Percentiles rank a stretch among this genome's conserved stretches.
Conservation (phyloP, 768 basidiomycete species). For the Fibroporia radiculosa region DNA sequence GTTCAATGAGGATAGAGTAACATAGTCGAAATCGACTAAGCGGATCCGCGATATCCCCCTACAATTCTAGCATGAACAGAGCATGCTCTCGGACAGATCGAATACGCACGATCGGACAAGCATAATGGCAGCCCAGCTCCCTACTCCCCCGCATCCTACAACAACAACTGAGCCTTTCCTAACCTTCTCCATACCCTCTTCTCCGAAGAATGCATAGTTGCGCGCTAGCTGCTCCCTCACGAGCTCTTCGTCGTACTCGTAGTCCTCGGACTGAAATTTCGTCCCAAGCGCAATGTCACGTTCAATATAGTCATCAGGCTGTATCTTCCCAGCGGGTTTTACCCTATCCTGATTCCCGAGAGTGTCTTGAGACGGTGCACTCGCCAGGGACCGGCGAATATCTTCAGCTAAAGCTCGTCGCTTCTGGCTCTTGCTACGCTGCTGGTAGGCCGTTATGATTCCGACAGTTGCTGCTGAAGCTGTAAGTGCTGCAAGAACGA, state of each 20-base stretch:
- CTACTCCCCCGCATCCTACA: slow-evolving; percentile 95
- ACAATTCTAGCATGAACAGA: slow-evolving; percentile 4
- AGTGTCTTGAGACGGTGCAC: not conserved
- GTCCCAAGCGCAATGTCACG: slow-evolving; percentile 5
- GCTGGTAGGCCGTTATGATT: slow-evolving; percentile 49
- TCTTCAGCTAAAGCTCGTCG: slow-evolving; percentile 53
- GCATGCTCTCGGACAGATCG: not conserved
- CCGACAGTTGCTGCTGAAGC: slow-evolving; percentile 57
- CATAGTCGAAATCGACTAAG: slow-evolving; percentile 93
- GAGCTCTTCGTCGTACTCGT: slow-evolving; percentile 67
- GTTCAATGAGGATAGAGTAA: slow-evolving; percentile 91
- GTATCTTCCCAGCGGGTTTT: not conserved
- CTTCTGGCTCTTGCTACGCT: slow-evolving; percentile 34
- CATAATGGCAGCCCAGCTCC: slow-evolving; percentile 95
- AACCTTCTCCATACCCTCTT: slow-evolving; percentile 77
- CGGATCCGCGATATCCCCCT: slow-evolving; percentile 74
- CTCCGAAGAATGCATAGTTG: slow-evolving; percentile 92
- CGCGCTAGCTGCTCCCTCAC: slow-evolving; percentile 86
- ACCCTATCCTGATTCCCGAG: not conserved
- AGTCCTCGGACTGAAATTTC: not conserved
- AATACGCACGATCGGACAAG: slow-evolving; percentile 79
- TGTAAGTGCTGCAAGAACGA: slow-evolving; percentile 55
- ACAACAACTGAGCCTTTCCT: slow-evolving; percentile 73
- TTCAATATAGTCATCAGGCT: not conserved
- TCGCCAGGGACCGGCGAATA: slow-evolving; percentile 41